Conservation (phyloP, 2,329 filamentous ascomycete genomes). For the Whalleya microplaca region DNA sequence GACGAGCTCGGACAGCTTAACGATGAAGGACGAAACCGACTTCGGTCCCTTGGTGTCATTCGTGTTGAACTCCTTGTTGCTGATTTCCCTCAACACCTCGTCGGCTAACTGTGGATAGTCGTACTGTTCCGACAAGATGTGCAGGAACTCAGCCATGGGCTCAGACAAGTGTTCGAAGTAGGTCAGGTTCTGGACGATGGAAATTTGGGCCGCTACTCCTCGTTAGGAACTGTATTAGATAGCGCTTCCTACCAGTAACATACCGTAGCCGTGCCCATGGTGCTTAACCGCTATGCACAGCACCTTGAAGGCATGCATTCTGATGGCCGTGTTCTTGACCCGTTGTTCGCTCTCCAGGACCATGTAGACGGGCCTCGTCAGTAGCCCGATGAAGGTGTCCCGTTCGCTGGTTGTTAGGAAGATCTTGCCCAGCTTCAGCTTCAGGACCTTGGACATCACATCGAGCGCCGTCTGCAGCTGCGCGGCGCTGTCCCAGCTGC, state of each 20-base stretch:
- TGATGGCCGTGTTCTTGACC: constrained; percentile 83
- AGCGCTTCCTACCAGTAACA: not conserved
- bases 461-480: constrained; percentile 90
- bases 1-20: constrained; percentile 89
- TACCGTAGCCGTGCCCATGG: constrained; percentile 94
- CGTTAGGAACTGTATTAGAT: constrained; percentile 13
- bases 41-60: constrained; percentile 96
- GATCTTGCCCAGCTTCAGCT: constrained; percentile 87
- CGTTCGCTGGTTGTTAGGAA: constrained; percentile 96
- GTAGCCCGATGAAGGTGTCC: constrained; percentile 89
- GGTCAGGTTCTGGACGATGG: constrained; percentile 94
- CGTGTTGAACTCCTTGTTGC: constrained; percentile 97
- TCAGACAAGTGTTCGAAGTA: constrained; percentile 99
- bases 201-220: constrained; percentile 83
- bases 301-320: constrained; percentile 97
- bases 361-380: constrained; percentile 92
- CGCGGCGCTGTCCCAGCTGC: constrained; percentile 82
- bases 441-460: constrained; percentile 94
- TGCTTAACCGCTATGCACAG: constrained; percentile 96
- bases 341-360: constrained; percentile 92
- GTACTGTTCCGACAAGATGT: constrained; percentile 95
- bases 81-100: constrained; percentile 90
- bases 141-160: constrained; percentile 97
- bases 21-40: constrained; percentile 91
- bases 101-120: constrained; percentile 95